phyloP scores from a whole-genome alignment of 345 rosid genomes.

The Heritiera littoralis region DNA sequence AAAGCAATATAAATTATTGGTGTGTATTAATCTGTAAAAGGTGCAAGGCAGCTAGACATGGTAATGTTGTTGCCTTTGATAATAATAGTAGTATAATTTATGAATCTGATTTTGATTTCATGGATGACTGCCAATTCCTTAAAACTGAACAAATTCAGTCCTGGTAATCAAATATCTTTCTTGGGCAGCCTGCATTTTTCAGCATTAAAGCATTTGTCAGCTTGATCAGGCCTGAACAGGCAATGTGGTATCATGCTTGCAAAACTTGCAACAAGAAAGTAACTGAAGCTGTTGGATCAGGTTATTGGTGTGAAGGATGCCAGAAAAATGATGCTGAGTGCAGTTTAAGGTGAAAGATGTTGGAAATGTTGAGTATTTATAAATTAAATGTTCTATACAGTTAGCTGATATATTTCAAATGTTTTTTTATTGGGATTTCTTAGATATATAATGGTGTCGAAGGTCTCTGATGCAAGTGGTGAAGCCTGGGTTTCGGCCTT shows the following conservation, averaged over 20 bases:
- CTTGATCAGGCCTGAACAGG: conserved; percentile 83
- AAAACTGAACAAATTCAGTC: neutral
- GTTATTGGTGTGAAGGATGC: conserved; percentile 98
- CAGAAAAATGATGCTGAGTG: conserved; percentile 84
- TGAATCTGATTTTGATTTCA: neutral
- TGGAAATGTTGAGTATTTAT: neutral
- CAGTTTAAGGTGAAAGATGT: conserved; percentile 54
- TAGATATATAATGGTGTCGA: conserved; percentile 78
- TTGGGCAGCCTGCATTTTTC: conserved; percentile 70
- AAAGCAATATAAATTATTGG: neutral
- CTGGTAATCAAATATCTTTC: neutral
- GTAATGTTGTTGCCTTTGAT: neutral
- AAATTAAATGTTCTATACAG: neutral
- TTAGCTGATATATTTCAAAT: neutral
- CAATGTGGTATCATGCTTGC: conserved; percentile 97
- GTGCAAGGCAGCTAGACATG: neutral
- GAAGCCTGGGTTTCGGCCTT: conserved; percentile 82
- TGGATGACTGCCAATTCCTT: neutral
- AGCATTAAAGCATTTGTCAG: conserved; percentile 65
- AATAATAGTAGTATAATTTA: neutral
- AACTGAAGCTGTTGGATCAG: conserved; percentile 79
- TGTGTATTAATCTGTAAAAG: neutral
- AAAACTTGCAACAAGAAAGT: conserved; percentile 95
- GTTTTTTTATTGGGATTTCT: neutral
- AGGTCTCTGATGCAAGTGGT: conserved; percentile 71